A percentile compares a stretch with the other conserved stretches of the same genome.
Evolutionary conservation across 345 rosid genomes (phyloP).

Genomic region (Gossypium bickii): DNA sequence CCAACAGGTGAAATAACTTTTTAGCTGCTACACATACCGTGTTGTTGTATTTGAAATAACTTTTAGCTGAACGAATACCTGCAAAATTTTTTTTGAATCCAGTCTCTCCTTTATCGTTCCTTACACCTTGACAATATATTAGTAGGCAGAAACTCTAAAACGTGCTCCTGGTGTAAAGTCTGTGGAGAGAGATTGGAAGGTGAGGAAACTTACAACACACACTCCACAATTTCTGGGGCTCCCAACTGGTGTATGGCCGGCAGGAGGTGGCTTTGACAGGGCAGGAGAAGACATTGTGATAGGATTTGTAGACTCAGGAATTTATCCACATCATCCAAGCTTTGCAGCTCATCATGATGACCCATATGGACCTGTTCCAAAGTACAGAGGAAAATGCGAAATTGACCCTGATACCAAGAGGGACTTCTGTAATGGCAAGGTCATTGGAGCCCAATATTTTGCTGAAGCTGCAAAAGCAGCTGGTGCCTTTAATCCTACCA

Average conservation of each 20-base stretch:
- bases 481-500: constrained; percentile 75
- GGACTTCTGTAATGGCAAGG: constrained; percentile 85
- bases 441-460: constrained; percentile 98
- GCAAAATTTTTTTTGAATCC: constrained; percentile 1
- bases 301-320: constrained; percentile 95
- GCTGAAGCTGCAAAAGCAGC: constrained; percentile 96
- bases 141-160: constrained; percentile 87
- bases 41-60: background rate
- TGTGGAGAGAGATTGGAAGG: constrained; percentile 97
- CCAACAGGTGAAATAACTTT: constrained; percentile 67
- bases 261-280: constrained; percentile 91
- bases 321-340: constrained; percentile 89
- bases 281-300: constrained; percentile 96
- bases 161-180: constrained; percentile 75
- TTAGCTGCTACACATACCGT: constrained; percentile 1
- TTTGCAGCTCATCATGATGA: constrained; percentile 57
- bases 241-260: constrained; percentile 98
- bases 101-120: constrained; percentile 22
- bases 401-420: constrained; percentile 65
- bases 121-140: constrained; percentile 50
- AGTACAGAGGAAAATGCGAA: constrained; percentile 91
- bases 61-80: background rate
- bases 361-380: constrained; percentile 85
- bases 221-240: constrained; percentile 96
- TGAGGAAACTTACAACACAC: constrained; percentile 87